Base-by-base conservation (phyloP, 768 basidiomycete species). In the Calocybe cyanea region DNA sequence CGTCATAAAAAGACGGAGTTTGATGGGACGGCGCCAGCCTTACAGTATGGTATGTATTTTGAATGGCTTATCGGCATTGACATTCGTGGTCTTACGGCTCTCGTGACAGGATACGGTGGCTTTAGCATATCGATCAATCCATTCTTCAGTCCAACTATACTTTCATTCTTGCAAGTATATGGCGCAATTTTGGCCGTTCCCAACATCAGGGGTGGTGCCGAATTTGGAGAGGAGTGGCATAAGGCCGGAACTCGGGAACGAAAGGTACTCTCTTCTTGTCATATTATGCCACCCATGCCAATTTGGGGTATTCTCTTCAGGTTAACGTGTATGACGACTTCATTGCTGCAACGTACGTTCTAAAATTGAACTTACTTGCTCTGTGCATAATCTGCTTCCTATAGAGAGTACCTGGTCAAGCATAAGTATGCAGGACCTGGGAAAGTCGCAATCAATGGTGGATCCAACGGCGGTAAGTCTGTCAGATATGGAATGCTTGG, bases 201-300 rank as follows among this genome's bases (percentile, higher is more conserved):
- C 0, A 79, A 72, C 51, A 80, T 83, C 49, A 70, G 85, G 43
- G 84, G 84, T 8, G 89, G 89, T 3, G 75, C 76, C 1, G 86
- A 89, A 58, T 91, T 89, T 51, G 89, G 90, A 11, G 85, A 91
- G 55, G 76, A 81, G n/a, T 92, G 90, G 90, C 88, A 92, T 60
- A 57, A 74, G 33, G 85, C 75, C 18, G 90, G 86, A 2, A 81
- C 71, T 21, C 72, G 70, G 49, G 87, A 88, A 49, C 75, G 76
- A 41, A 90, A 90, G 73, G 84, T 83, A 41, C 18, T 60, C 2
- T 41, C n/a, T 9, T 36, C 36, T 32, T 8, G 19, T 41, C 13
- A 19, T 43, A 31, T 30, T 10, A 28, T 28, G 11, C 11, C 25
- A 28, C 25, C 46, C 33, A 32, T 24, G 19, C 30, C 24, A 10